Conservation (phyloP, 1,284 basidiomycete species). For the Neonothopanus nambi region DNA sequence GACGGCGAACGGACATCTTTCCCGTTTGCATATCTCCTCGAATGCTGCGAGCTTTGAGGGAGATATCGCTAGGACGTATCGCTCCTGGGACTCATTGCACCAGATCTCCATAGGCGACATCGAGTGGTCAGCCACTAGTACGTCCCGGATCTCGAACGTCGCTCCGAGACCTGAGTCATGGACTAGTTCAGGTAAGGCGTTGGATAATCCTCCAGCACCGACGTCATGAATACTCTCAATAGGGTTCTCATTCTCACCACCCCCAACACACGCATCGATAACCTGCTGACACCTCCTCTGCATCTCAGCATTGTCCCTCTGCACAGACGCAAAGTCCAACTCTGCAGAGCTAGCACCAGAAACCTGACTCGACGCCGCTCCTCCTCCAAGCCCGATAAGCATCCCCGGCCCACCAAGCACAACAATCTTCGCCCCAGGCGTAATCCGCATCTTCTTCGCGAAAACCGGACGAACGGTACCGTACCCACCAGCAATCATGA, state of each 20-base stretch:
- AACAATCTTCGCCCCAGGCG: conserved; percentile 82
- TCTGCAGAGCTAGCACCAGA: conserved; percentile 88
- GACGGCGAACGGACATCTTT: conserved; percentile 91
- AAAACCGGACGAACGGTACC: conserved; percentile 89
- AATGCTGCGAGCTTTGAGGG: conserved; percentile 64
- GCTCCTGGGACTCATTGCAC: conserved; percentile 99
- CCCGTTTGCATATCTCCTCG: conserved; percentile 79
- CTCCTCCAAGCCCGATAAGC: conserved; percentile 95
- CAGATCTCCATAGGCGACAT: conserved; percentile 99
- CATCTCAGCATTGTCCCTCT: conserved; percentile 99
- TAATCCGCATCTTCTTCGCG: conserved; percentile 76
- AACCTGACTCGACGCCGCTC: conserved; percentile 92
- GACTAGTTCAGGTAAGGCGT: conserved; percentile 95
- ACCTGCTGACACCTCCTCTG: conserved; percentile 96
- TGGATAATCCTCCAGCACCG: conserved; percentile 95
- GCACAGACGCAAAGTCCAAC: conserved; percentile 96
- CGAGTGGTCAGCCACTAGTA: conserved; percentile 87
- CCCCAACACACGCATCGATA: conserved; percentile 86
- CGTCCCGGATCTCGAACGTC: conserved; percentile 92
- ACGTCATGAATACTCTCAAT: conserved; percentile 98
- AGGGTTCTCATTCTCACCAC: conserved; percentile 59
- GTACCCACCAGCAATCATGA: conserved; percentile 98
- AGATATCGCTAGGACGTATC: conserved; percentile 91
- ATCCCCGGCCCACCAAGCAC: conserved; percentile 97
- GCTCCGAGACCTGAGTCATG: conserved; percentile 93